Percentiles rank a stretch among this genome's conserved stretches.
phyloP scores from a whole-genome alignment of 805 yeast genomes.

The Lipomyces anomalus region DNA sequence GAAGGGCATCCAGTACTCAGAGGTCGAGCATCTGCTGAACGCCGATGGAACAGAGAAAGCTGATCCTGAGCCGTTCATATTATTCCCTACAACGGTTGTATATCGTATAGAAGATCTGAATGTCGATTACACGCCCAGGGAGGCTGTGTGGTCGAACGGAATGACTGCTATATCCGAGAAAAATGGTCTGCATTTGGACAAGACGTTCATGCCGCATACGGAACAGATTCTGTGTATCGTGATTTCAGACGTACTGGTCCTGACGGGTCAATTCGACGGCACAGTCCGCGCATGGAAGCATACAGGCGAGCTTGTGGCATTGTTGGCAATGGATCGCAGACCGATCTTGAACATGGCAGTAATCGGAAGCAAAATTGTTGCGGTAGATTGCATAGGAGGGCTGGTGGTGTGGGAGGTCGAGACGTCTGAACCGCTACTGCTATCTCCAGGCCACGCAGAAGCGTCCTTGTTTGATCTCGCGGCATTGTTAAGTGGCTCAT shows the following conservation, averaged over 20 bases:
- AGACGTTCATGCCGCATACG: not conserved
- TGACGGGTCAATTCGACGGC: not conserved
- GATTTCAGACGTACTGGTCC: not conserved
- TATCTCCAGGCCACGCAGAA: not conserved
- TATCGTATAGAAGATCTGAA: slow-evolving; percentile 1
- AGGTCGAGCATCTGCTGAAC: slow-evolving; percentile 50
- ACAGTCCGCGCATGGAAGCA: not conserved
- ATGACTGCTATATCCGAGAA: not conserved
- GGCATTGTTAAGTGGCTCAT: not conserved
- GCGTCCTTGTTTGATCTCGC: not conserved
- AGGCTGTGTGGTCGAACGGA: not conserved
- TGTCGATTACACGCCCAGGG: not conserved
- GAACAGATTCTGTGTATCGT: not conserved
- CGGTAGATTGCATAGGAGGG: not conserved
- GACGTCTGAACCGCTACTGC: not conserved
- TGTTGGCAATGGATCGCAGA: not conserved
- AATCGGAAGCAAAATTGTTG: not conserved
- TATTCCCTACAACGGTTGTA: slow-evolving; percentile 4
- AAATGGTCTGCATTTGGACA: not conserved
- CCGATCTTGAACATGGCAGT: not conserved
- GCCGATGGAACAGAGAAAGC: slow-evolving; percentile 10
- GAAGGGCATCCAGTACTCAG: slow-evolving; percentile 74
- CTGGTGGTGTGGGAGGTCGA: not conserved
- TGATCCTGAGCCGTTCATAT: slow-evolving; percentile 6
- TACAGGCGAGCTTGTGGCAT: not conserved